Percentiles rank a stretch among this genome's conserved stretches.
phyloP scores from a whole-genome alignment of 2,329 filamentous ascomycete genomes.

The Trichothecium roseum region DNA sequence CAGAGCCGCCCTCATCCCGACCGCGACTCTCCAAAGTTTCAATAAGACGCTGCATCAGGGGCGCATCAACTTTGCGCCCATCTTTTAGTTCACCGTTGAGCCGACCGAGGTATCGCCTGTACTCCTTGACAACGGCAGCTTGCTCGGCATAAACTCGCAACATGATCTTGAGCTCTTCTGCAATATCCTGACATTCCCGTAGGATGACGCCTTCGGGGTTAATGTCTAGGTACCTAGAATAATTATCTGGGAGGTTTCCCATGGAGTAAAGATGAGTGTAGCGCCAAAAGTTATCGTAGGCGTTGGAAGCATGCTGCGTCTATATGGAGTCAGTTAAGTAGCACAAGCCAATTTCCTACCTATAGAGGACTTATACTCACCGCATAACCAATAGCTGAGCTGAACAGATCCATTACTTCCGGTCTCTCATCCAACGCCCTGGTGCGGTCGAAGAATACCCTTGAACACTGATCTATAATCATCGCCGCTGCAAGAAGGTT shows the following conservation, averaged over 20 bases:
- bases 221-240: slow-evolving; percentile 24
- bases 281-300: slow-evolving; percentile 26
- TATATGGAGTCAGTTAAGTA: neutral
- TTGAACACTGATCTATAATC: slow-evolving; percentile 29
- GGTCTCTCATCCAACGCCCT: slow-evolving; percentile 20
- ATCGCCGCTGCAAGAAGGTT: slow-evolving; percentile 16
- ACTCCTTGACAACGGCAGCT: slow-evolving; percentile 16
- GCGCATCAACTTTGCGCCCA: neutral
- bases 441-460: slow-evolving; percentile 27
- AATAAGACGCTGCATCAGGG: neutral
- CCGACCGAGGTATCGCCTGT: slow-evolving; percentile 11
- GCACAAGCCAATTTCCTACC: neutral
- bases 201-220: slow-evolving; percentile 30
- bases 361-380: slow-evolving; percentile 15
- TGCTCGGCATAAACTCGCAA: slow-evolving; percentile 26
- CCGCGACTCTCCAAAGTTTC: neutral
- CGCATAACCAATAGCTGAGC: slow-evolving; percentile 27
- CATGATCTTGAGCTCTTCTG: slow-evolving; percentile 38
- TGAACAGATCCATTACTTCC: slow-evolving; percentile 29
- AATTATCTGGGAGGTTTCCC: neutral
- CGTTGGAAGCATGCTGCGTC: slow-evolving; percentile 22
- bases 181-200: slow-evolving; percentile 33
- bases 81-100: neutral
- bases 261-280: slow-evolving; percentile 13
- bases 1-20: neutral